Evolutionary conservation across 169 alveolate species (phyloP), one percentile per base, ranked within the genome.

Genomic region (Theileria orientalis): DNA sequence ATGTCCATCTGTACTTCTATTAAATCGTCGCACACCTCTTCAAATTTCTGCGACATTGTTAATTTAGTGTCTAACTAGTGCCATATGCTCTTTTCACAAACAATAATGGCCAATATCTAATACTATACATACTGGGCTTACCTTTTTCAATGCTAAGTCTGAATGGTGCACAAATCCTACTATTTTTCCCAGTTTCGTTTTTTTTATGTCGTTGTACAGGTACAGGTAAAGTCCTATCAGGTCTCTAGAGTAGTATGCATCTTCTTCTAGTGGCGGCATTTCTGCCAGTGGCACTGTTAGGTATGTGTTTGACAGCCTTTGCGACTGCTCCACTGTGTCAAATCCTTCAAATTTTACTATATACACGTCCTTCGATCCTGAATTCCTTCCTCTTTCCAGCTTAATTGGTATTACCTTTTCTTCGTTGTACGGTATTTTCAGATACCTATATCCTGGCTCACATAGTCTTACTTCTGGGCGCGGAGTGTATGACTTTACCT

Each of bases 1-100:
- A 79, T 62, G 21, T 79, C 87, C 69, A 79, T 42, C 67, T 79
- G 83, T 33, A 79, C 76, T 30, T 79, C 87, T 8, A 79, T 37
- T 47, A 79, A 71, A 33, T 79, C 87, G 41, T 79, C 87, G 9
- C 76, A 44, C 19, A 71, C 30, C 19, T 40, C 63, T 32, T 68
- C 79, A 11, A 33, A 64, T 32, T 79, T 73, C 40, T 67, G 69
- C 3, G 13, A 16, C 35, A 63, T 23, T 19, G 19, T 63, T 63
- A 47, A 47, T 47, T 47, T 47, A 47, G 21, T 2, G 16, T n/a
- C 21, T 6, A 47, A 6, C 11, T 47, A 27, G 14, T 11, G 14
- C 49, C 14, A 41, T 41, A 8, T 11, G 14, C 49, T 41, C 14
- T 41, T 14, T 41, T 41, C 49, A 41, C 8, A 41, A 11, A 9